phyloP scores from a whole-genome alignment of 2,329 filamentous ascomycete species.

The Ascochyta rabiei region DNA sequence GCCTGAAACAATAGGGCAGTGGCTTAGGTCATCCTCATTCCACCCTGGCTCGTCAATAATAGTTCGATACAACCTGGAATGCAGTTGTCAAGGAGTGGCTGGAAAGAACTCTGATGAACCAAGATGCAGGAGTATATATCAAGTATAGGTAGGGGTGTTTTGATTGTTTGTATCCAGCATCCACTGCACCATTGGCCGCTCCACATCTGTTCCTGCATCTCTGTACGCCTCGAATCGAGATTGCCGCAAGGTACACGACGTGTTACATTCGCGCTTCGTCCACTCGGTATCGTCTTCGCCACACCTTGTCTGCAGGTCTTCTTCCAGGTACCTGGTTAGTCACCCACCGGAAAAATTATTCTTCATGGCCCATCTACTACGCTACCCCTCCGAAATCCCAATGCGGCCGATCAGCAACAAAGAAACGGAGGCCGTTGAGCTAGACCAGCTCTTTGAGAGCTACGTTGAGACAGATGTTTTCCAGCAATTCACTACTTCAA shows the following conservation, averaged over 20 bases:
- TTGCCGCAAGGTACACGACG: constrained; percentile 34
- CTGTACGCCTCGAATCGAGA: constrained; percentile 17
- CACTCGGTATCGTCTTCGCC: constrained; percentile 18
- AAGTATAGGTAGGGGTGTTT: constrained; percentile 43
- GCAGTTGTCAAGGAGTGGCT: constrained; percentile 39
- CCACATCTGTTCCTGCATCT: constrained; percentile 34
- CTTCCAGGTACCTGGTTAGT: constrained; percentile 30
- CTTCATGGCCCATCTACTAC: constrained; percentile 38
- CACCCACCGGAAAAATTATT: constrained; percentile 31
- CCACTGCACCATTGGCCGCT: constrained; percentile 37
- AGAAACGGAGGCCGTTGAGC: constrained; percentile 61
- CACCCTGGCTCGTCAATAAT: constrained; percentile 42
- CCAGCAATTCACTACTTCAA: constrained; percentile 52
- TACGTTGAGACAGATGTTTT: constrained; percentile 65
- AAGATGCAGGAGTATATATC: constrained; percentile 44
- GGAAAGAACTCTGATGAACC: constrained; percentile 37
- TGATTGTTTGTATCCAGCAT: constrained; percentile 35
- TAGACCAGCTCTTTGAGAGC: constrained; percentile 68
- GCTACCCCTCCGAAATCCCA: constrained; percentile 36
- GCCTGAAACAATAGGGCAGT: constrained; percentile 34
- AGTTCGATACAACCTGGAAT: constrained; percentile 41
- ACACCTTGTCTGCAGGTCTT: constrained; percentile 11
- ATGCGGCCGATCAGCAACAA: constrained; percentile 58
- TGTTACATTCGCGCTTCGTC: constrained; percentile 24
- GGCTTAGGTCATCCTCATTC: constrained; percentile 45